These are phyloP conservation scores for Cystodermella granulosa DNA, from an alignment of 1,284 basidiomycete genomes.

Conservation along the genomic window DNA sequence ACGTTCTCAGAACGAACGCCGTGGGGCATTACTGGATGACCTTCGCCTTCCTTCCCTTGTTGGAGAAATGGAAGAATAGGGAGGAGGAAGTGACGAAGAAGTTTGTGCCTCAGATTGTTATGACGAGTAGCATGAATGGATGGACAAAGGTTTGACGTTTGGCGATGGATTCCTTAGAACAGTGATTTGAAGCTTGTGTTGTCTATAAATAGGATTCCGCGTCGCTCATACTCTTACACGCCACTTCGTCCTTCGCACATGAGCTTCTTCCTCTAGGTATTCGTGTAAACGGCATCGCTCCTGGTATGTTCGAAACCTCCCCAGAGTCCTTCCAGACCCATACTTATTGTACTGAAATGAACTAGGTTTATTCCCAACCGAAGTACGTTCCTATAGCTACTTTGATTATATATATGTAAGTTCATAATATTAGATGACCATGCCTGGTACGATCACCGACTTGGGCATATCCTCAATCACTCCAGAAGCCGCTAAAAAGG, in stretches of 20 bases:
- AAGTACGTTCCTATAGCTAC: slow-evolving; percentile 8
- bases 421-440: slow-evolving; percentile 23
- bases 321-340: background rate
- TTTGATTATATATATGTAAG: too few species aligned
- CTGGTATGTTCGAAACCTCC: slow-evolving; percentile 27
- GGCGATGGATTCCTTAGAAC: background rate
- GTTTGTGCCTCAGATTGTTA: slow-evolving; percentile 48
- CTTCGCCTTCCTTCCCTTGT: slow-evolving; percentile 48
- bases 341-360: background rate
- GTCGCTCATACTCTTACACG: slow-evolving; percentile 47
- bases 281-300: slow-evolving; percentile 55
- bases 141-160: slow-evolving; percentile 46
- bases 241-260: slow-evolving; percentile 47
- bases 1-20: slow-evolving; percentile 41
- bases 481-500: slow-evolving; percentile 12
- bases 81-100: slow-evolving; percentile 24
- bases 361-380: slow-evolving; percentile 32
- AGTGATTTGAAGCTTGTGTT: too few species aligned
- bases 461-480: slow-evolving; percentile 33
- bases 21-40: slow-evolving; percentile 50
- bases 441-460: slow-evolving; percentile 19
- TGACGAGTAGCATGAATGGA: slow-evolving; percentile 53
- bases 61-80: slow-evolving; percentile 45
- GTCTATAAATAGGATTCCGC: slow-evolving; percentile 42
- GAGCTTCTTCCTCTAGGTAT: slow-evolving; percentile 51